Evolutionary conservation across 192 early-diverging fungal genomes (phyloP).

Genomic region (Podochytrium sp.): DNA sequence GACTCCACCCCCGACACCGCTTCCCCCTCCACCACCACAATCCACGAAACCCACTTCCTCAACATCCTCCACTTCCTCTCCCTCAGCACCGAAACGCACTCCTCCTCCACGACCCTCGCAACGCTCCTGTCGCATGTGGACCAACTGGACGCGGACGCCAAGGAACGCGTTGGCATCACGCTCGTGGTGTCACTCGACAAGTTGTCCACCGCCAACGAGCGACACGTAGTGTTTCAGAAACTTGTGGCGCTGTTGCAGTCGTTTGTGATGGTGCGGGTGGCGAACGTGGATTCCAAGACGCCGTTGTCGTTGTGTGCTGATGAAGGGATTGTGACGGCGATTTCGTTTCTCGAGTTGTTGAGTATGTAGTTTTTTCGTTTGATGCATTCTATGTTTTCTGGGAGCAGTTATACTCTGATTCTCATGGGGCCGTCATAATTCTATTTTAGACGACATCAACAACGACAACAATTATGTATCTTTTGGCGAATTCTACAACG

Average conservation of each 20-base stretch:
- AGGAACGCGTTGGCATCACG: background rate
- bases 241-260: slow-evolving; percentile 30
- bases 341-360: slow-evolving; percentile 30
- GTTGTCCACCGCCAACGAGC: background rate
- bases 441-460: slow-evolving; percentile 43
- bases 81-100: background rate
- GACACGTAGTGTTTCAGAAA: slow-evolving; percentile 25
- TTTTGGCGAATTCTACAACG: slow-evolving; percentile 50
- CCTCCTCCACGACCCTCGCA: background rate
- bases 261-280: slow-evolving; percentile 24
- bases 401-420: background rate
- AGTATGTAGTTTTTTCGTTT: background rate
- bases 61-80: slow-evolving; percentile 20
- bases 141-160: slow-evolving; percentile 1
- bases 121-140: background rate
- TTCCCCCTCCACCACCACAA: too few relatives aligned
- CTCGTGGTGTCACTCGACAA: background rate
- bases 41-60: background rate
- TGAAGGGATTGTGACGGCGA: slow-evolving; percentile 25
- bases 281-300: slow-evolving; percentile 13
- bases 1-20: background rate
- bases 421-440: too few relatives aligned
- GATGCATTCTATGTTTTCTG: background rate
- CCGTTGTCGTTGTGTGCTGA: background rate
- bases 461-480: slow-evolving; percentile 43